Percentiles rank a stretch among this genome's conserved stretches.
Evolutionary conservation across 2,329 filamentous ascomycete genomes (phyloP).

Genomic region (Fusarium pilosicola): DNA sequence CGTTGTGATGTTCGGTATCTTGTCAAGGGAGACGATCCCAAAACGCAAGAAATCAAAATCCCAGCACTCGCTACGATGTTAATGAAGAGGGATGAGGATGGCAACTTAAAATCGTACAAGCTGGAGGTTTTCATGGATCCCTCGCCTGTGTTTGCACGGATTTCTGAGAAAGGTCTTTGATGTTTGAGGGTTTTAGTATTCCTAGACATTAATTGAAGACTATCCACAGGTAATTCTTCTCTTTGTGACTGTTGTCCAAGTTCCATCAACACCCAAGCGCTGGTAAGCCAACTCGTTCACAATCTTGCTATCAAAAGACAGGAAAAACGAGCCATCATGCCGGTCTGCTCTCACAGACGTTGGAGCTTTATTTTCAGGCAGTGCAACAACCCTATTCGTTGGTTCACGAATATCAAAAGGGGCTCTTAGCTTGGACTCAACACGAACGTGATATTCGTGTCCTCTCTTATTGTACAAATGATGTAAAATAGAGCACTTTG

Average conservation of each 20-base stretch:
- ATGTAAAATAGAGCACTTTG: neutral
- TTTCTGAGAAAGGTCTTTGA: conserved; percentile 2
- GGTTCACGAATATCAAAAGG: conserved; percentile 30
- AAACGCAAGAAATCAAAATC: neutral
- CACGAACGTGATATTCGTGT: neutral
- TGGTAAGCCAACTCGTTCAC: conserved; percentile 27
- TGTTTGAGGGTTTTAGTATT: neutral
- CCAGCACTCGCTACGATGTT: neutral
- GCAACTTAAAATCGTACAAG: neutral
- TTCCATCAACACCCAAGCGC: conserved; percentile 14
- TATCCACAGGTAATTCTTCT: neutral
- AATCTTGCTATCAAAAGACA: neutral
- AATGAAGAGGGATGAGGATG: neutral
- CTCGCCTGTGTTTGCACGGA: neutral
- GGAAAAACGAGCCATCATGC: neutral
- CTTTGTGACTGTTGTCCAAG: conserved; percentile 21
- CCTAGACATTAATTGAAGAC: neutral
- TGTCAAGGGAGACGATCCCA: conserved; percentile 2
- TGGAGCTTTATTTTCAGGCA: neutral
- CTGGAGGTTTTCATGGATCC: conserved; percentile 2
- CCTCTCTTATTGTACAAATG: neutral
- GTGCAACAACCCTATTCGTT: conserved; percentile 26
- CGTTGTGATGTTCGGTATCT: conserved; percentile 7
- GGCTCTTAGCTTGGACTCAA: conserved; percentile 15
- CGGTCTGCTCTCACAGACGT: neutral